These are phyloP conservation scores for Tylopilus sp. DNA, from an alignment of 768 basidiomycete species.

Conservation along the genomic window DNA sequence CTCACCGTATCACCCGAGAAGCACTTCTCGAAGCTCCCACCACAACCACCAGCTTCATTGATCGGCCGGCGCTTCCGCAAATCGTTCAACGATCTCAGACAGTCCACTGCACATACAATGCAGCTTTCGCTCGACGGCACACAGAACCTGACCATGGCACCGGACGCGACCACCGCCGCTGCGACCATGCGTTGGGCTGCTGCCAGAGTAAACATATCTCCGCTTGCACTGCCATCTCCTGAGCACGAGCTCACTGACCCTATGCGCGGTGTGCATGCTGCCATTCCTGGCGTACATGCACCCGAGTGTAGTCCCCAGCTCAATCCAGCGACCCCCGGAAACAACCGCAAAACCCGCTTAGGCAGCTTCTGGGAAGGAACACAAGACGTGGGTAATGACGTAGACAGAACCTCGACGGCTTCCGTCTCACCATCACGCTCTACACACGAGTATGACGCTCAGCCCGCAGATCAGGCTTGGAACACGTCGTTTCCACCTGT, in stretches of 20 bases:
- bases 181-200: constrained; percentile 88
- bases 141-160: constrained; percentile 32
- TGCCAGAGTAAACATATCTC: constrained; percentile 77
- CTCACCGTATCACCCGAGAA: constrained; percentile 26
- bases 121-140: constrained; percentile 28
- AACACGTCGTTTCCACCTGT: constrained; percentile 3
- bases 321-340: constrained; percentile 44
- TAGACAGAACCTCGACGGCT: constrained; percentile 21
- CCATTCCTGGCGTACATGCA: constrained; percentile 60
- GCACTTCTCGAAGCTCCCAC: constrained; percentile 23
- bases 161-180: constrained; percentile 63
- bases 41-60: constrained; percentile 24
- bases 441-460: constrained; percentile 4
- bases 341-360: constrained; percentile 52
- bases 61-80: constrained; percentile 42
- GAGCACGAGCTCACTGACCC: constrained; percentile 92
- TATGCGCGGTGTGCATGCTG: constrained; percentile 68
- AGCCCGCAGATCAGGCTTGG: constrained; percentile 9
- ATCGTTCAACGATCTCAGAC: constrained; percentile 45
- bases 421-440: constrained; percentile 21
- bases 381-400: constrained; percentile 52
- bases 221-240: constrained; percentile 83
- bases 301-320: constrained; percentile 32
- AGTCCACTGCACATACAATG: constrained; percentile 24
- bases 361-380: constrained; percentile 79